A percentile compares a stretch with the other conserved stretches of the same genome.
Conservation (phyloP, 208 protist species). For the Leishmania tropica region DNA sequence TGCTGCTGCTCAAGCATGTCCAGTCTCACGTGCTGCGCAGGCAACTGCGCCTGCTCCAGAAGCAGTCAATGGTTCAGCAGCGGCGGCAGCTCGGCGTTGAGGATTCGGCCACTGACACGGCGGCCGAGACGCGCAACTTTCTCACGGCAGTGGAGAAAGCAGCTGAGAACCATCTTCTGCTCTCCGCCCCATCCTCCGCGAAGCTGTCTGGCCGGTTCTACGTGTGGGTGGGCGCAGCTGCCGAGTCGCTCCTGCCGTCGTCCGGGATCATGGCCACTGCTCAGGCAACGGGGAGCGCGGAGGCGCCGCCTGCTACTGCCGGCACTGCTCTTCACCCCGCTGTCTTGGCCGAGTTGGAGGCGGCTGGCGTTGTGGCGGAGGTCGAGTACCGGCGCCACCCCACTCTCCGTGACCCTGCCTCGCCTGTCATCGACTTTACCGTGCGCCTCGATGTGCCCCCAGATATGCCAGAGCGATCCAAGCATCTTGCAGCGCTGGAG, state of each 20-base stretch:
- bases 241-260: conserved; percentile 3
- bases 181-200: neutral
- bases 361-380: conserved; percentile 42
- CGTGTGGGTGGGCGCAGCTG: neutral
- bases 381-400: conserved; percentile 6
- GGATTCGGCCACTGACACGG: neutral
- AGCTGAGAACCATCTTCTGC: neutral
- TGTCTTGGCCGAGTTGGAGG: conserved; percentile 42
- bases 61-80: neutral
- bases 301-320: neutral
- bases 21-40: conserved; percentile 2
- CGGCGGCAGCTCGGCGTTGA: neutral
- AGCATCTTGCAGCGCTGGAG: conserved; percentile 31
- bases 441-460: conserved; percentile 30
- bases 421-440: conserved; percentile 21
- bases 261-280: neutral
- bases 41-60: conserved; percentile 7
- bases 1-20: conserved; percentile 8
- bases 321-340: conserved; percentile 40
- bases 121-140: neutral
- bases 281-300: neutral
- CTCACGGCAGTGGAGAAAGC: conserved; percentile 6
- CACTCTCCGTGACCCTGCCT: neutral
- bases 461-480: conserved; percentile 25
- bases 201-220: neutral